Evolutionary conservation across 2,329 filamentous ascomycete species (phyloP), one percentile per base, ranked within the genome.

Genomic region (Pseudogymnoascus destructans): DNA sequence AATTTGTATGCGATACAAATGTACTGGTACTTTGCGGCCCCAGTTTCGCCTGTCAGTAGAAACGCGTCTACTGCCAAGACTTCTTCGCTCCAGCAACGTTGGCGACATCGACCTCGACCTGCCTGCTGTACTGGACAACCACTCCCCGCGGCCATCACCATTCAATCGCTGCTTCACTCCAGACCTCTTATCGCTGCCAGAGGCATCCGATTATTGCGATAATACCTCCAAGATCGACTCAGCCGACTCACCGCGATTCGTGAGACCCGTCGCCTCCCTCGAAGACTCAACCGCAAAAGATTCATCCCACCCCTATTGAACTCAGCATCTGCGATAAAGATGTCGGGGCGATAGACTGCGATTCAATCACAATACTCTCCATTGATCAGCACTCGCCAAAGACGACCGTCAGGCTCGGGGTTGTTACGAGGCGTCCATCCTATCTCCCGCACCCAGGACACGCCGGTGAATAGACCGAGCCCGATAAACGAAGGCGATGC

Each of bases 401-500:
- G n/a, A 52, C 42, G 23, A n/a, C 15, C 42, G 42, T 52, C 42
- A 23, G 42, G 42, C 42, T 52, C 23, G 23, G 40, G 42, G 42
- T 52, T 52, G 42, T 52, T 52, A n/a, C 42, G 42, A 17, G 23
- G 42, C 42, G 42, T 52, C 23, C 1, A 52, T 52, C 42, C 42
- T 52, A 30, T 52, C 42, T 52, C 23, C 17, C 42, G 23, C n/a
- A 17, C 42, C 42, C 42, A 52, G 42, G 42, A 52, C 42, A 17
- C 42, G 42, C 42, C 42, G 42, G 42, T 52, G 42, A 52, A 52
- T 52, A 52, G 42, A 52, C 42, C 42, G 42, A 52, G 42, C 42
- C 42, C 54, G 54, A 55, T 36, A 55, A 10, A 55, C 55, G 35
- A 55, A 60, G 27, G 60, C 52, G 46, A 15, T 60, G 46, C 35